Conservation (phyloP, 2,329 filamentous ascomycete species). For the Colletotrichum aenigma region DNA sequence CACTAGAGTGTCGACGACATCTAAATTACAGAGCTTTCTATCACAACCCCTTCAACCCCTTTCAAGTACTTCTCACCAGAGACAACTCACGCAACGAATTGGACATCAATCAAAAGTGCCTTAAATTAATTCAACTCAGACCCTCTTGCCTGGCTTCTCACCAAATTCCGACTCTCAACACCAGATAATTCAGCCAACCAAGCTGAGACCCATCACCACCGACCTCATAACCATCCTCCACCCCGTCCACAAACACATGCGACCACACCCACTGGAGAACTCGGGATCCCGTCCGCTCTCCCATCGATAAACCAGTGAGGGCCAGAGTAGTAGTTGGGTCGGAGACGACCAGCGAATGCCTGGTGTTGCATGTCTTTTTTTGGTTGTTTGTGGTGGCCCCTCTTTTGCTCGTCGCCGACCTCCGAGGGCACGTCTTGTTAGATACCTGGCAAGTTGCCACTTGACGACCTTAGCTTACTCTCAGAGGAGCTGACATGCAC, state of each 20-base stretch:
- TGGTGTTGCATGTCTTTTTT: conserved; percentile 10
- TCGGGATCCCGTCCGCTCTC: conserved; percentile 18
- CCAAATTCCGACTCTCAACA: too few species aligned
- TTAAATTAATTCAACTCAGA: too few species aligned
- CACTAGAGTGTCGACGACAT: too few species aligned
- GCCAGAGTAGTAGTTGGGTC: conserved; percentile 11
- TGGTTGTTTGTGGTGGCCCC: neutral
- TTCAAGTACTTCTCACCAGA: neutral
- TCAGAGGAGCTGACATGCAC: neutral
- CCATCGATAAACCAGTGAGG: conserved; percentile 11
- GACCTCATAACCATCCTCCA: neutral
- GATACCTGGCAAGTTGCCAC: neutral
- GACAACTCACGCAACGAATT: too few species aligned
- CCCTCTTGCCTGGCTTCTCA: neutral
- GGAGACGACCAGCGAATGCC: conserved; percentile 7
- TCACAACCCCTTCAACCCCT: fast-evolving
- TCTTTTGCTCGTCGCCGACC: neutral
- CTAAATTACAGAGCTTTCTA: too few species aligned
- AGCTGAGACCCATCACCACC: too few species aligned
- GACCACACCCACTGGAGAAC: conserved; percentile 16
- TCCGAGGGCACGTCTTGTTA: neutral
- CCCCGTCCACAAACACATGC: neutral
- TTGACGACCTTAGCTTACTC: too few species aligned
- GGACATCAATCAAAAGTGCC: too few species aligned
- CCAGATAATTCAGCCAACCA: too few species aligned